Base-by-base conservation (phyloP, 2,329 filamentous ascomycete genomes). In the Elsinoe arachidis region DNA sequence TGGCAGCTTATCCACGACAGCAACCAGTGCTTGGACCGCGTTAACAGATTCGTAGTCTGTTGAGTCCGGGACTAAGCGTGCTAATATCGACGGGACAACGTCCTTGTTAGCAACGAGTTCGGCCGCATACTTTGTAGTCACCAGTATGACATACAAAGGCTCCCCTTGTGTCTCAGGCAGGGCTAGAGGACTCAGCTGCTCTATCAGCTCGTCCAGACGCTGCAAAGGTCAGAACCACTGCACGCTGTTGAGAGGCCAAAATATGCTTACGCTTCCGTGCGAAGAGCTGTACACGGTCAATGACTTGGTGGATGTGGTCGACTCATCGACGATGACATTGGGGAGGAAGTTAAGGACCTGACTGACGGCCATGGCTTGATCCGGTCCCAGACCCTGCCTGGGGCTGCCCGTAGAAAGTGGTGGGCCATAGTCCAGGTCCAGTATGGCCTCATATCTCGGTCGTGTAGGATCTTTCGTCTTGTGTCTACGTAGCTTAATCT, bases 1-100 rank as follows among this genome's bases (percentile, higher is more conserved):
- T 12, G 60, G 60, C 7, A 61, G 12, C 17, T 58, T 59, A 43
- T 61, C 60, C n/a, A 61, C 60, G 2, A 61, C 58, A 2, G 60
- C 60, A 7, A 59, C 56, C 11, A 61, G 41, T 14, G 58, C 49
- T 23, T 58, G 52, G 12, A 39, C 23, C 21, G 23, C 23, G 19
- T 44, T 46, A 3, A 23, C 14, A 9, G 33, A 39, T 23, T 34
- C 43, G 15, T 12, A 15, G 12, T 30, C 37, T 14, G 7, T 14
- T n/a, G 17, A 3, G 11, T 47, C 39, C 10, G 38, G 38, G 3
- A 56, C 11, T 5, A 56, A 15, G 9, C 41, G 44, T n/a, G 54
- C 47, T 11, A 56, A 15, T 23, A 47, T 47, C 11, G 41, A 46
- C 11, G 54, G 33, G 10, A 56, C 33, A 3, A 56, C 19, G 19